Evolutionary conservation across 768 basidiomycete genomes (phyloP).

Genomic region (Termitomyces bulborhizus): DNA sequence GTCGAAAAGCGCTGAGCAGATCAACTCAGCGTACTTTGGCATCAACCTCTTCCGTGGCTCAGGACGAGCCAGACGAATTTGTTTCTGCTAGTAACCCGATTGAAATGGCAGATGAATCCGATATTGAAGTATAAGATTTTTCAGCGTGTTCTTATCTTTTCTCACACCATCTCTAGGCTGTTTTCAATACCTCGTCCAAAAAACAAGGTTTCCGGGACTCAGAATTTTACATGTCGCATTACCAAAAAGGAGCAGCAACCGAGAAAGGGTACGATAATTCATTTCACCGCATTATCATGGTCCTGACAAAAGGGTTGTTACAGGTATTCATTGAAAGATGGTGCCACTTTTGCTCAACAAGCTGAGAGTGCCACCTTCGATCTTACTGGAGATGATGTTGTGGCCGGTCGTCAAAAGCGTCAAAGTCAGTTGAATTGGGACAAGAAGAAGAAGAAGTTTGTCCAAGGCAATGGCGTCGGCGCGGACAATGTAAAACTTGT

Average conservation of each 20-base stretch:
- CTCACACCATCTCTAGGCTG: conserved; percentile 38
- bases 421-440: conserved; percentile 83
- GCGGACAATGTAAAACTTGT: conserved; percentile 94
- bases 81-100: conserved; percentile 28
- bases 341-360: conserved; percentile 83
- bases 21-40: conserved; percentile 44
- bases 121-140: conserved; percentile 53
- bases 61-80: conserved; percentile 27
- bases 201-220: conserved; percentile 64
- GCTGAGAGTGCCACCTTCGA: conserved; percentile 78
- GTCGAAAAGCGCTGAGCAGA: conserved; percentile 71
- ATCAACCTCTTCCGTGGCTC: conserved; percentile 24
- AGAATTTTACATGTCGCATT: conserved; percentile 90
- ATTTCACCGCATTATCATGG: background rate
- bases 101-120: conserved; percentile 76
- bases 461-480: conserved; percentile 78
- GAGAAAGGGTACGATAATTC: conserved; percentile 74
- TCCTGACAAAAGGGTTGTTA: background rate
- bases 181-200: conserved; percentile 52
- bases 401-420: conserved; percentile 49
- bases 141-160: background rate
- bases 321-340: conserved; percentile 87
- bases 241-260: conserved; percentile 78
- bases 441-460: conserved; percentile 92
- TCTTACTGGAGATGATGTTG: conserved; percentile 71